Percentiles rank a stretch among this genome's conserved stretches.
These are phyloP conservation scores for Gossypium thurberi DNA, from an alignment of 345 rosid species.

Conservation along the genomic window DNA sequence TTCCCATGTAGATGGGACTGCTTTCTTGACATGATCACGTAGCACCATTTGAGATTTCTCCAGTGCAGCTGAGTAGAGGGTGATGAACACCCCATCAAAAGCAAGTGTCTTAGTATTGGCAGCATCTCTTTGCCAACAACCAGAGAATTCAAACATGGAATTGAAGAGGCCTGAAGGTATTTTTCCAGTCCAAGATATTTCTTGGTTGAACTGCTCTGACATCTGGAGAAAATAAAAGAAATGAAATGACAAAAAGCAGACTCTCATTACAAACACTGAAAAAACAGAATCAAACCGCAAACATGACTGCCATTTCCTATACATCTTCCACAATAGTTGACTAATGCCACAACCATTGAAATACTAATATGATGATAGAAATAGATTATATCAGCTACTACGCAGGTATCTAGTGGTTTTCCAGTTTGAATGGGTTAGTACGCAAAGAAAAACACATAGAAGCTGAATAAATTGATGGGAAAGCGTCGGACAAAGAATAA, in stretches of 20 bases:
- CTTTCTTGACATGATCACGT: constrained; percentile 54
- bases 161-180: constrained; percentile 93
- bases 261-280: neutral
- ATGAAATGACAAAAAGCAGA: constrained; percentile 1
- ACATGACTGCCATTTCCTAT: neutral
- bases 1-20: constrained; percentile 70
- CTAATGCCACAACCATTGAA: too few species aligned
- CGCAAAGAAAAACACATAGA: too few species aligned
- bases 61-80: constrained; percentile 57
- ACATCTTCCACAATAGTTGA: neutral
- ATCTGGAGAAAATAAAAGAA: constrained; percentile 39
- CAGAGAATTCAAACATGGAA: constrained; percentile 78
- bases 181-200: constrained; percentile 76
- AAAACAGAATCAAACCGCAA: neutral
- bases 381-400: neutral
- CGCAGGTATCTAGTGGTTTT: neutral
- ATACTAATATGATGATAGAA: too few species aligned
- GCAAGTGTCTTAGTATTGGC: constrained; percentile 84
- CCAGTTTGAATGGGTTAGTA: neutral
- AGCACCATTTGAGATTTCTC: constrained; percentile 59
- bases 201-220: constrained; percentile 97
- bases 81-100: constrained; percentile 75
- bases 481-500: neutral
- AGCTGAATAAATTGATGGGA: too few species aligned
- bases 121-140: constrained; percentile 92